Conservation (phyloP, 176 grass and related monocot genomes). For the Raddia guianensis region DNA sequence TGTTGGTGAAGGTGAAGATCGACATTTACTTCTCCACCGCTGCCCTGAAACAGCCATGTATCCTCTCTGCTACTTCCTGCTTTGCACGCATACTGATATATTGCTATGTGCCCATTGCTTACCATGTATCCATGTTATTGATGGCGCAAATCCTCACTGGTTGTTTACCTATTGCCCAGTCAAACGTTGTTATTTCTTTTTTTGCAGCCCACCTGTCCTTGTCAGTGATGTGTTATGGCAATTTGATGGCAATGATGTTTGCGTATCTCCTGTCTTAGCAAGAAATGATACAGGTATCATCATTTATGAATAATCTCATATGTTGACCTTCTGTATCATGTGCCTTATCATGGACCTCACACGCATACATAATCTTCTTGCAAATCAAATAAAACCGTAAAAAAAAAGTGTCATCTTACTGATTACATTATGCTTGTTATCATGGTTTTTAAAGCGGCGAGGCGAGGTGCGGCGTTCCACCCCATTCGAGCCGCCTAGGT, state of each 20-base stretch:
- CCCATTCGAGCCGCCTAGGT: too few relatives aligned
- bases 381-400: background rate
- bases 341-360: background rate
- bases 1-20: conserved; percentile 81
- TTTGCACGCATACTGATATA: background rate
- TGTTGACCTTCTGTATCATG: conserved; percentile 19
- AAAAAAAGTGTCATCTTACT: background rate
- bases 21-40: conserved; percentile 76
- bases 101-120: background rate
- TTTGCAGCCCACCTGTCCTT: conserved; percentile 81
- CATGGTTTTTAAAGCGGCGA: too few relatives aligned
- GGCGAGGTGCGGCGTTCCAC: too few relatives aligned
- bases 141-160: background rate
- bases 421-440: background rate
- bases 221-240: conserved; percentile 84
- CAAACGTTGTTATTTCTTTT: conserved; percentile 39
- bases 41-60: conserved; percentile 93
- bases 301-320: background rate
- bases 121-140: background rate
- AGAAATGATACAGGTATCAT: conserved; percentile 59
- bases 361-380: background rate
- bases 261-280: conserved; percentile 54
- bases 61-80: background rate
- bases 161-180: background rate
- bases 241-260: conserved; percentile 52